These are phyloP conservation scores for Fonsecaea pedrosoi DNA, from an alignment of 2,329 filamentous ascomycete species.

Conservation along the genomic window DNA sequence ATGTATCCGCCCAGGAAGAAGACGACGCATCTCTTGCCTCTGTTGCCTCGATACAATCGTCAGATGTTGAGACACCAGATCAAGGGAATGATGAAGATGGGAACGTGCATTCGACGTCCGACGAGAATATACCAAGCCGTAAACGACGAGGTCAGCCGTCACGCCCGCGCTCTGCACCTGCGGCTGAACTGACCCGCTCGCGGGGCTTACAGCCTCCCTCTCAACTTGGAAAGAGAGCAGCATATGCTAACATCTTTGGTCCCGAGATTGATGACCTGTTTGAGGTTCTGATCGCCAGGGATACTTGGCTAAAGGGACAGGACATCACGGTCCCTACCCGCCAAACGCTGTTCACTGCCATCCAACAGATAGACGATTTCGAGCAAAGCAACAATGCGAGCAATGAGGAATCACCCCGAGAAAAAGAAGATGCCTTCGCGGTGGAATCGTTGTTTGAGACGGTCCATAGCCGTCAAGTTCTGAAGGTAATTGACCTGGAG, in stretches of 20 bases:
- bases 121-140: conserved; percentile 6
- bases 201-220: conserved; percentile 49
- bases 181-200: conserved; percentile 43
- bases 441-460: not conserved
- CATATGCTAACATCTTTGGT: conserved; percentile 60
- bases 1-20: conserved; percentile 13
- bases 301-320: conserved; percentile 55
- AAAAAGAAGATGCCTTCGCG: not conserved
- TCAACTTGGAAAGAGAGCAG: conserved; percentile 52
- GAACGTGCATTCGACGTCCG: conserved; percentile 16
- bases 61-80: conserved; percentile 22
- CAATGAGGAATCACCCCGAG: not conserved
- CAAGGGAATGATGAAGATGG: conserved; percentile 25
- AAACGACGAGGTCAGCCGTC: not conserved
- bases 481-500: conserved; percentile 3
- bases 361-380: not conserved
- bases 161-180: not conserved
- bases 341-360: conserved; percentile 40
- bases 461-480: conserved; percentile 15
- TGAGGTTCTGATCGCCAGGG: conserved; percentile 55
- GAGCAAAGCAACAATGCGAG: not conserved
- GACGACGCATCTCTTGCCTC: conserved; percentile 19
- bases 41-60: conserved; percentile 11
- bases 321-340: conserved; percentile 61
- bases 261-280: conserved; percentile 57